Conservation (phyloP, 148 eudicot genomes). For the Linanthus parryae region DNA sequence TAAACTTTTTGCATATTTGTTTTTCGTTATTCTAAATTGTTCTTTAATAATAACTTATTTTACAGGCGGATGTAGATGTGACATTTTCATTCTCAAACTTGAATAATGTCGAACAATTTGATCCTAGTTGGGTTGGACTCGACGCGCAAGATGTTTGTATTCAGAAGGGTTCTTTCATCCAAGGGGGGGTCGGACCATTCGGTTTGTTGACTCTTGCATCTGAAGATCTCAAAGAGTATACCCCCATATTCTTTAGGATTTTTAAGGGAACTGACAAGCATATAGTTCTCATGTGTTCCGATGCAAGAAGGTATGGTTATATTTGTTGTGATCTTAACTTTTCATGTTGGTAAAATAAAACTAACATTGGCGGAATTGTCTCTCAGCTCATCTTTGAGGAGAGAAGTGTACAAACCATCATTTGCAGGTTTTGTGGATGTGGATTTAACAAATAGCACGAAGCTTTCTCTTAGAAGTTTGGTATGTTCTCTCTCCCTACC, state of each 20-base stretch:
- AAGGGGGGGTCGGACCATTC: slow-evolving; percentile 75
- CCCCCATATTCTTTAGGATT: slow-evolving; percentile 42
- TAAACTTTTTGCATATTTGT: too few relatives aligned
- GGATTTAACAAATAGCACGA: slow-evolving; percentile 36
- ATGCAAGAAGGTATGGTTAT: slow-evolving; percentile 4
- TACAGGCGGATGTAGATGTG: slow-evolving; percentile 64
- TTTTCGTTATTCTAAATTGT: too few relatives aligned
- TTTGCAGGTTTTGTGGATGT: slow-evolving; percentile 49
- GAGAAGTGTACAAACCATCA: slow-evolving; percentile 33
- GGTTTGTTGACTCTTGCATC: slow-evolving; percentile 61
- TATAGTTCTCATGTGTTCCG: slow-evolving; percentile 21
- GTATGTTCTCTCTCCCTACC: too few relatives aligned
- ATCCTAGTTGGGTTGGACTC: slow-evolving; percentile 36
- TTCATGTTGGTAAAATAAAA: too few relatives aligned
- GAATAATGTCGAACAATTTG: slow-evolving; percentile 42
- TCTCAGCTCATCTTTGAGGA: slow-evolving; percentile 35
- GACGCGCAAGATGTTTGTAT: slow-evolving; percentile 41
- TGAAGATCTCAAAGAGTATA: slow-evolving; percentile 31
- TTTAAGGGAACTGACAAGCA: slow-evolving; percentile 27
- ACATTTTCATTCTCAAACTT: slow-evolving; percentile 36
- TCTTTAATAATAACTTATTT: too few relatives aligned
- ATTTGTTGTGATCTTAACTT: too few relatives aligned
- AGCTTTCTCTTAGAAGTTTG: slow-evolving; percentile 47
- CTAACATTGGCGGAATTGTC: too few relatives aligned
- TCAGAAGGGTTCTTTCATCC: slow-evolving; percentile 32